These are phyloP conservation scores for Stachybotrys echinatus DNA, from an alignment of 2,329 filamentous ascomycete genomes.

Conservation along the genomic window DNA sequence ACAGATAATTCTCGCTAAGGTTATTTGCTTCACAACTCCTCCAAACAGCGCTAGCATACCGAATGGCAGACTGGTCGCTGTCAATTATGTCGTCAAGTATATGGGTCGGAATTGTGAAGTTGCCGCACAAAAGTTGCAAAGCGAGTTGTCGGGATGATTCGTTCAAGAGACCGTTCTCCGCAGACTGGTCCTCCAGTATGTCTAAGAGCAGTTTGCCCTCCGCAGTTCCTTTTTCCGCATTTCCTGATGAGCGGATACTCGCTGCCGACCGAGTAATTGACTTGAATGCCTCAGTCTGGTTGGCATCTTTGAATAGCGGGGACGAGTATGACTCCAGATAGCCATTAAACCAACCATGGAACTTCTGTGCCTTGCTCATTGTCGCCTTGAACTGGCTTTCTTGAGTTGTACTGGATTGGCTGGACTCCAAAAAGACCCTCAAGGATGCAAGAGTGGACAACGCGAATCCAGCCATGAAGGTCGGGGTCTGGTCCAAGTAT, in stretches of 20 bases:
- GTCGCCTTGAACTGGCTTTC: slow-evolving; percentile 77
- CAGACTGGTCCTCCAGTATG: slow-evolving; percentile 68
- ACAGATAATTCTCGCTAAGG: slow-evolving; percentile 63
- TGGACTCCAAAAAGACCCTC: slow-evolving; percentile 67
- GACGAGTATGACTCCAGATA: slow-evolving; percentile 63
- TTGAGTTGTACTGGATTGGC: slow-evolving; percentile 75
- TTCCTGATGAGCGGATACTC: slow-evolving; percentile 61
- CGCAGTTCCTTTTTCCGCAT: slow-evolving; percentile 62
- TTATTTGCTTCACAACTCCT: slow-evolving; percentile 64
- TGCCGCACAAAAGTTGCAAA: slow-evolving; percentile 66
- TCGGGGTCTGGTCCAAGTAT: slow-evolving; percentile 61
- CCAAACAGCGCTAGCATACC: slow-evolving; percentile 65
- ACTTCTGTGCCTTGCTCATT: slow-evolving; percentile 67
- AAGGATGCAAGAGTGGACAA: slow-evolving; percentile 77
- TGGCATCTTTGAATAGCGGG: slow-evolving; percentile 39
- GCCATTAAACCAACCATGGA: slow-evolving; percentile 72
- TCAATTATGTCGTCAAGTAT: slow-evolving; percentile 59
- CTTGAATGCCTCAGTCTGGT: slow-evolving; percentile 53
- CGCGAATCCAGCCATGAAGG: slow-evolving; percentile 76
- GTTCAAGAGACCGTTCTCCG: slow-evolving; percentile 60
- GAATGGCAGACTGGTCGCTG: slow-evolving; percentile 57
- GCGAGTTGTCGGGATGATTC: slow-evolving; percentile 64
- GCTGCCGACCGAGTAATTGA: slow-evolving; percentile 66
- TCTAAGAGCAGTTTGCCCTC: slow-evolving; percentile 78
- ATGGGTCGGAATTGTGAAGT: slow-evolving; percentile 57